phyloP scores from a whole-genome alignment of 2,329 filamentous ascomycete genomes.

The Penicillium paneum region DNA sequence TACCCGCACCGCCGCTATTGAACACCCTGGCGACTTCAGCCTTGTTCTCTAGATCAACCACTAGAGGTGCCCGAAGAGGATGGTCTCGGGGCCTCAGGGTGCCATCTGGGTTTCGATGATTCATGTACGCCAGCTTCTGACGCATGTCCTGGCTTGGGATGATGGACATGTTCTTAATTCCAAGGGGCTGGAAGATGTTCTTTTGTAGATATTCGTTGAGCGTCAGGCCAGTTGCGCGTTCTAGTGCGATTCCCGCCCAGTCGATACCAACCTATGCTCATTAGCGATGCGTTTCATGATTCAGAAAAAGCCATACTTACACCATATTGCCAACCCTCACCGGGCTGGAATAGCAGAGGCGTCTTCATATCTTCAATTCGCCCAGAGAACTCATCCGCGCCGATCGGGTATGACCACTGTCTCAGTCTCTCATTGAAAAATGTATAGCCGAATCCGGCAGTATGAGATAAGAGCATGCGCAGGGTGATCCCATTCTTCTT shows the following conservation, averaged over 20 bases:
- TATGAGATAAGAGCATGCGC: slow-evolving; percentile 57
- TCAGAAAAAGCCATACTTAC: slow-evolving; percentile 33
- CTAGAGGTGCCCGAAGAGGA: slow-evolving; percentile 47
- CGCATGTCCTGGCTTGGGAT: slow-evolving; percentile 56
- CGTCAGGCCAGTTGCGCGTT: slow-evolving; percentile 44
- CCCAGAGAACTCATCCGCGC: slow-evolving; percentile 58
- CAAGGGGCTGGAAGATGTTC: slow-evolving; percentile 50
- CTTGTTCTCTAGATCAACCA: slow-evolving; percentile 37
- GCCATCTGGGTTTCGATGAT: slow-evolving; percentile 50
- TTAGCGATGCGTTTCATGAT: not conserved
- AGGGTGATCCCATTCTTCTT: slow-evolving; percentile 55
- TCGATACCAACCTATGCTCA: slow-evolving; percentile 49
- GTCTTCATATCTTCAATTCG: slow-evolving; percentile 51
- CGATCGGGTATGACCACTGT: slow-evolving; percentile 49
- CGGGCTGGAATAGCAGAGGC: slow-evolving; percentile 63
- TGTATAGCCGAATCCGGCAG: slow-evolving; percentile 56
- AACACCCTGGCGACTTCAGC: slow-evolving; percentile 47
- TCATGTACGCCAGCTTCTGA: slow-evolving; percentile 55
- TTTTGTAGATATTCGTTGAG: slow-evolving; percentile 52
- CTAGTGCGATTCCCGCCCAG: slow-evolving; percentile 53
- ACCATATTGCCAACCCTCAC: slow-evolving; percentile 60
- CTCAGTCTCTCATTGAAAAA: slow-evolving; percentile 53
- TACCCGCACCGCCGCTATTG: slow-evolving; percentile 61
- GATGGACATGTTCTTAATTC: slow-evolving; percentile 53
- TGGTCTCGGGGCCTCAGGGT: slow-evolving; percentile 49